Evolutionary conservation across 1,284 basidiomycete genomes (phyloP), one percentile per base, ranked within the genome.

Genomic region (Rhizoctonia solani): DNA sequence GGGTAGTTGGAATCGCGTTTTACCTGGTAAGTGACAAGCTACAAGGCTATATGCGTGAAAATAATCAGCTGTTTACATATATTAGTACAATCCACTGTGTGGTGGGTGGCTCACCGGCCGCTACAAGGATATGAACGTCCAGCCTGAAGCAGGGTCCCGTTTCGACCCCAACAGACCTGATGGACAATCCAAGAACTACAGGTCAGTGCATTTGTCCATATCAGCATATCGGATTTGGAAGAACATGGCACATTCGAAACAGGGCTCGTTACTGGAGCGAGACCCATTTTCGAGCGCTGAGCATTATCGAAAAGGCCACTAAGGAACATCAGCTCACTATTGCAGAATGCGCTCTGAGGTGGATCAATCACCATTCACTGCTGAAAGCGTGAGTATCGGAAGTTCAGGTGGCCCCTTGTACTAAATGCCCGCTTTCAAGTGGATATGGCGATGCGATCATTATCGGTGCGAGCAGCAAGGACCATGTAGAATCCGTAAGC

Each of bases 281-380:
- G 21, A 44, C 47, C 2, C 34, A 66, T 34, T 66, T 66, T 39
- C 53, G 42, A 4, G 63, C 63, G 4, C 42, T 66, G 16, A 41
- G 54, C 16, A 34, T 66, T 30, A 34, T 66, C 5, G 63, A 66
- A 25, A 47, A 66, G 30, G 63, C 30, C 13, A 53, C 42, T 2
- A 41, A 66, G 29, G 39, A 52, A 4, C 76, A 80, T 68, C 68
- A 72, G 27, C 73, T 82, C 9, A 75, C 79, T 0, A 72, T 81
- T 37, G 77, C 77, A n/a, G 81, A 81, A 71, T 78, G 81, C 13
- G 80, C 81, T 1, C 73, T 81, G 47, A 74, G 81, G 5, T 82
- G 81, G 81, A 74, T 76, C 53, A 77, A 79, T 71, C 80, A 82
- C 70, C 81, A 82, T 70, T 82, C 81, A 9, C 73, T 73, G 13